Evolutionary conservation across 2,329 filamentous ascomycete genomes (phyloP), one percentile per base, ranked within the genome.

Genomic region (Penicillium expansum): DNA sequence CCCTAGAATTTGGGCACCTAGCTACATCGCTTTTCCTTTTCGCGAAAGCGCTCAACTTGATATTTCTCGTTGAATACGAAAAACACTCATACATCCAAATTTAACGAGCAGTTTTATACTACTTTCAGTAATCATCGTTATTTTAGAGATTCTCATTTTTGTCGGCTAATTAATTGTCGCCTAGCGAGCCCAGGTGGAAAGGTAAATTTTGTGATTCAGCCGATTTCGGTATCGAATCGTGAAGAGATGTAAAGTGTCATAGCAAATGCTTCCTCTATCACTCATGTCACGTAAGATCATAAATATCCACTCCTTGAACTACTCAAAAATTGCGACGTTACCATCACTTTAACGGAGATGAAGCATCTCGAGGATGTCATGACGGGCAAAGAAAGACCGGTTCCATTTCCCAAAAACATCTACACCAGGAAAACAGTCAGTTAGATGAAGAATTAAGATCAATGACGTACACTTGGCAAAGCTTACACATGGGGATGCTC

Each of bases 321-420:
- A 5, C 30, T 5, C 4, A 11, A 24, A 5, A 7, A 14, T n/a
- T 44, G 7, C n/a, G 3, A 13, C 5, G 14, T 20, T 52, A 22
- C 30, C 16, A 27, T 27, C 18, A 41, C 14, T 48, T 66, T 58
- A 73, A 62, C 65, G 65, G 20, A 74, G 61, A 62, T 67, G 61
- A 16, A 72, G 56, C 54, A 80, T 75, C 64, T 79, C 77, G 45
- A 94, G 74, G 24, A 93, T 77, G 72, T 94, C 87, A 69, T 93
- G 82, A n/a, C 86, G 82, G 62, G 89, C 80, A 69, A 89, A 92
- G 71, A 88, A 92, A 20, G 84, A 85, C 49, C 91, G 82, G 60
- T 90, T 87, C 55, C 84, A 81, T 77, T 95, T 95, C 9, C 91
- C 91, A 62, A 86, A 89, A 14, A 94, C 74, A 72, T 94, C 89